A percentile compares a stretch with the other conserved stretches of the same genome.
Evolutionary conservation across 2,329 filamentous ascomycete species (phyloP).

Genomic region (Thyridium curvatum): DNA sequence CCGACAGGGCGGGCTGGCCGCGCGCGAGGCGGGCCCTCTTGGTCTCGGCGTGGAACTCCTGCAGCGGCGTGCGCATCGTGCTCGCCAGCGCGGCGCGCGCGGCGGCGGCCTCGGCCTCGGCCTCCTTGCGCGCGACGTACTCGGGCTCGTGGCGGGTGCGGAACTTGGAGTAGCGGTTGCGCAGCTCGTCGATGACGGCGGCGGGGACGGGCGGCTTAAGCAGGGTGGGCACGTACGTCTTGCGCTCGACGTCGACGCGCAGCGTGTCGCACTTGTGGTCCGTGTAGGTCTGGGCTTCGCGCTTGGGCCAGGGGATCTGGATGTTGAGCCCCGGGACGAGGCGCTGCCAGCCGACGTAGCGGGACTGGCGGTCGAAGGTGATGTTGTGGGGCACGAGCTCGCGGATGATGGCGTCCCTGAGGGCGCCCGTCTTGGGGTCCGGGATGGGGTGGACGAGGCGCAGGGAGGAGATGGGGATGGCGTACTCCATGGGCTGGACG

Average conservation of each 20-base stretch:
- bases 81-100: conserved; percentile 25
- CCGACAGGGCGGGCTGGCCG: conserved; percentile 49
- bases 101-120: conserved; percentile 20
- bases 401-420: conserved; percentile 72
- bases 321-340: conserved; percentile 67
- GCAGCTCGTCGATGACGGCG: conserved; percentile 76
- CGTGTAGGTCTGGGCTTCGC: conserved; percentile 31
- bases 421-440: conserved; percentile 56
- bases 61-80: conserved; percentile 48
- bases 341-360: conserved; percentile 43
- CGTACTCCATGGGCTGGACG: conserved; percentile 41
- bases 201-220: conserved; percentile 72
- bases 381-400: conserved; percentile 52
- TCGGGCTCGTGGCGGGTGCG: conserved; percentile 72
- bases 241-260: conserved; percentile 67
- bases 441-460: conserved; percentile 75
- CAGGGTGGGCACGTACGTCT: conserved; percentile 73
- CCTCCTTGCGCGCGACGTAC: conserved; percentile 51
- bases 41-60: conserved; percentile 52
- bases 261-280: conserved; percentile 65
- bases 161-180: conserved; percentile 77
- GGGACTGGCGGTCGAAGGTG: conserved; percentile 40
- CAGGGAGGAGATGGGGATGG: conserved; percentile 64
- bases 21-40: conserved; percentile 42
- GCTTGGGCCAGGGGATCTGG: conserved; percentile 70